Base-by-base conservation (phyloP, 352 stramenopile species). In the Globisporangium uncinulatum region DNA sequence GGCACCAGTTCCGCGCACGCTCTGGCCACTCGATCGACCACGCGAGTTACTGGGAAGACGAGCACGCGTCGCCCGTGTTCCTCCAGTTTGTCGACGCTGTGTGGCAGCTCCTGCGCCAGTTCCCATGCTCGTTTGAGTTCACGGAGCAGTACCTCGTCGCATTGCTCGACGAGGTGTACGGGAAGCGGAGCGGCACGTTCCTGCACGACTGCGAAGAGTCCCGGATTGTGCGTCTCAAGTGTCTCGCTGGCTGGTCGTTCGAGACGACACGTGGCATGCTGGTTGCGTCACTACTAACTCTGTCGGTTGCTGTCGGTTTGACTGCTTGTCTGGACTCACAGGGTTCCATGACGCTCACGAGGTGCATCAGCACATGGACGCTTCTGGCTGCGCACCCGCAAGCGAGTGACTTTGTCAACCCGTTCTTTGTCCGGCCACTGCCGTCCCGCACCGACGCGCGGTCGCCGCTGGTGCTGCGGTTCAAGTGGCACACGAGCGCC, bases 21-120 rank as follows among this genome's bases (percentile, higher is more conserved):
- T 88, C 79, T 4, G 83, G 83, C 0, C 79, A 86, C 54, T 71
- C 72, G 0, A 73, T 73, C n/a, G 76, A 81, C 11, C 71, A 69
- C 46, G 69, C 70, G 17, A 81, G 65, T 34, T 97, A 97, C 51
- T 92, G 83, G 74, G 94, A 98, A 57, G 96, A 99, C 54, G 93
- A 98, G 42, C 89, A 98, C 70, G 89, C 95, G 11, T 98, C 96
- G 9, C 97, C 97, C 4, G 96, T 99, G 32, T 99, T 99, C 69
- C 74, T 99, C 54, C 97, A 99, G 73, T 99, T 99, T 63, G 69
- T 99, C 10, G 97, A 99, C 74, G 98, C 93, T 37, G 90, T 99
- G 15, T 99, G 92, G 80, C 97, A 99, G 77, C 71, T 99, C 17
- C 85, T 97, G 43, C 86, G 92, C 45, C 96, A 99, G 54, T 99